These are phyloP conservation scores for Taiwanofungus camphoratus DNA, from an alignment of 1,284 basidiomycete species.

Conservation along the genomic window DNA sequence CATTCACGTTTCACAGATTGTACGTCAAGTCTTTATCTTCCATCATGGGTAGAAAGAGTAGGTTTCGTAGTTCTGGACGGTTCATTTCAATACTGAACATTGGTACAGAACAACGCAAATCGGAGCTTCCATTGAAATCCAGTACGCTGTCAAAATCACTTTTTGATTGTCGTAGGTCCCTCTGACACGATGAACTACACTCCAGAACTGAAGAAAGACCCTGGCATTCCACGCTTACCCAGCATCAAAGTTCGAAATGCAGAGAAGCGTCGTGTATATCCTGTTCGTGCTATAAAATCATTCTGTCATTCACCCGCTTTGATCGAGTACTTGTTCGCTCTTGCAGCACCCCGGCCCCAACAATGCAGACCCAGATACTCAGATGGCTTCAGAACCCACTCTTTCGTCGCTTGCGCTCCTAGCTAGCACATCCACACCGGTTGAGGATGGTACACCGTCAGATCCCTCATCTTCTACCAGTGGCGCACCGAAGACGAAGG, in stretches of 20 bases:
- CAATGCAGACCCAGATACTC: slow-evolving; percentile 44
- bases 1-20: neutral
- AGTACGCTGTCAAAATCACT: slow-evolving; percentile 36
- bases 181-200: neutral
- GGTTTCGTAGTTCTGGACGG: slow-evolving; percentile 16
- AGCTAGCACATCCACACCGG: slow-evolving; percentile 29
- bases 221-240: slow-evolving; percentile 73
- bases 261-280: slow-evolving; percentile 41
- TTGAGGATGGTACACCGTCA: slow-evolving; percentile 20
- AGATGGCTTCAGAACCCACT: slow-evolving; percentile 72
- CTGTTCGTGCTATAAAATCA: slow-evolving; percentile 10
- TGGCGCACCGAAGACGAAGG: slow-evolving; percentile 46
- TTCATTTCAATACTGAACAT: slow-evolving; percentile 5
- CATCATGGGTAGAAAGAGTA: slow-evolving; percentile 56
- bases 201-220: slow-evolving; percentile 72
- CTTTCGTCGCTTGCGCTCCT: slow-evolving; percentile 51
- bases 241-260: slow-evolving; percentile 59
- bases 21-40: neutral
- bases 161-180: slow-evolving; percentile 2
- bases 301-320: neutral
- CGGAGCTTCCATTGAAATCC: slow-evolving; percentile 44
- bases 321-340: neutral
- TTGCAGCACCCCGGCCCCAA: slow-evolving; percentile 17
- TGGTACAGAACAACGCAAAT: slow-evolving; percentile 39
- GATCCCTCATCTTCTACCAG: slow-evolving; percentile 23